Base-by-base conservation (phyloP, 345 rosid species). In the Aurinia saxatilis region DNA sequence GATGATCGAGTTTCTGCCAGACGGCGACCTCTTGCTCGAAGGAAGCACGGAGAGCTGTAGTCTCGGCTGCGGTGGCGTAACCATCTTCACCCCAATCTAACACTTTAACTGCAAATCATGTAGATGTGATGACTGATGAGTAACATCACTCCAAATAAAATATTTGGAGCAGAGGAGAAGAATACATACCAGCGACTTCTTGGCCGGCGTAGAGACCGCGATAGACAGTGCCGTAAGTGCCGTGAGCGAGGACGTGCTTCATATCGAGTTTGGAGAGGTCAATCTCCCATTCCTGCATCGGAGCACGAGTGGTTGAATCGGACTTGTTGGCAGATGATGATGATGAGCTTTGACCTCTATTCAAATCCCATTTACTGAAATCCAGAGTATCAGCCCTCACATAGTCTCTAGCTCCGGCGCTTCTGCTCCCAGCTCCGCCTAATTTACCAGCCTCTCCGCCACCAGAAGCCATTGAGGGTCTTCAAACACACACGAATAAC, bases 81-180 rank as follows among this genome's bases (percentile, higher is more conserved):
- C 90, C 90, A 67, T 88, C 92, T 74, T 81, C 92, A 14, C 92
- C 96, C 96, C 92, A 88, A 46, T 88, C 90, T 72, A 88, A 75
- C 15, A 83, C 67, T 71, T 88, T 88, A 61, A 88, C 96, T 85
- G 77, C 67, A 31, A 27, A 27, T 27, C 31, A 27, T 27, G 7
- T 27, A 27, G 31, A 23, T 23, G 27, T 23, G 27, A n/a, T 23
- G 27, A 23, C 5, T 23, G 5, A 23, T 23, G 3, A n/a, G n/a
- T n/a, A n/a, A n/a, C n/a, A n/a, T n/a, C n/a, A n/a, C n/a, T n/a
- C n/a, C n/a, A n/a, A 5, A 23, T 5, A 23, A 23, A 23, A 23
- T 3, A 23, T 3, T 2, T 23, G 5, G 5, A 23, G 5, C 3
- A 16, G 19, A 8, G 19, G 6, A 17, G 9, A 35, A 6, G 42